Evolutionary conservation across 2,329 filamentous ascomycete genomes (phyloP), one percentile per base, ranked within the genome.

Genomic region (Nemania abortiva): DNA sequence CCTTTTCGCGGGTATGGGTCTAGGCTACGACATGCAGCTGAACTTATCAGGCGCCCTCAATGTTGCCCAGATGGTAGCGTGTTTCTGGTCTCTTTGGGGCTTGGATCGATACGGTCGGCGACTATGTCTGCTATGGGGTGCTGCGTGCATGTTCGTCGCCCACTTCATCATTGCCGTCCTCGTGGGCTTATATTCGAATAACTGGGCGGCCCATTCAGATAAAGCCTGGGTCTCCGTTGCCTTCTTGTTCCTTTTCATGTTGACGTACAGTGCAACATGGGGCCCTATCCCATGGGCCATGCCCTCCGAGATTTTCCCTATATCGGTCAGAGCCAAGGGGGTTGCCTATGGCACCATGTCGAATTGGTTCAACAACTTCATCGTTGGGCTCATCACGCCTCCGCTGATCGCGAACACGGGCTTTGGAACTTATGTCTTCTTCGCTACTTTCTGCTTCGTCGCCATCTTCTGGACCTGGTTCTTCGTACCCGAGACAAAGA

Each of bases 321-420:
- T 84, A 0, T 87, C 85, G 1, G 81, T 90, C 0, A 82, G 90
- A 10, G 88, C 89, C 1, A 91, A 92, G 75, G 90, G 90, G 29
- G 87, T 90, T 2, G 87, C 88, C 0, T 80, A 90, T 11, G 85
- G 85, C 0, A 89, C 87, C 0, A 87, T 84, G 68, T 85, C 84
- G 1, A 90, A 88, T 75, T 91, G 89, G 82, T 74, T 90, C 2
- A 88, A 86, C 76, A 90, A 91, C 76, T 90, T 91, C 70, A 85
- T 89, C 59, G 87, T 90, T 29, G 81, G 87, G 10, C 79, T 90
- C 13, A 83, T 89, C 39, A 89, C 87, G 0, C 89, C 88, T 0
- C 86, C 87, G 0, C 81, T 91, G 3, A 83, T 91, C 6, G 81
- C 88, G 65, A 84, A 86, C 57, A 87, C 72, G 9, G 75, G 76